Conservation (phyloP, 441 rosid species). For the Jatropha podagrica region DNA sequence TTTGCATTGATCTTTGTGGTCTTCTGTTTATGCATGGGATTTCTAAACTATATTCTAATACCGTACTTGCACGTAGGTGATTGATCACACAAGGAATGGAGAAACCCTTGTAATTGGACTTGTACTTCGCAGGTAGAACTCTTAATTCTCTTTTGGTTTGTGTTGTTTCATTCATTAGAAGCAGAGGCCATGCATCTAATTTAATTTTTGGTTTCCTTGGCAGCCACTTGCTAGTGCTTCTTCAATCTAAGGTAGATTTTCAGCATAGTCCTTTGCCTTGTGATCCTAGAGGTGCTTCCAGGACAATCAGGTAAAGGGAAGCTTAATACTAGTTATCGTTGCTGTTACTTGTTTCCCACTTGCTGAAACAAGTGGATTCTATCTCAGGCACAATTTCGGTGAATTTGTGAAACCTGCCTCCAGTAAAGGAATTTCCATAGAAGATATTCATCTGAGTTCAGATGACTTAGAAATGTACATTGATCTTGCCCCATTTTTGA, state of each 20-base stretch:
- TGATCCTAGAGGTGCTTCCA: constrained; percentile 56
- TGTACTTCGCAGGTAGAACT: constrained; percentile 80
- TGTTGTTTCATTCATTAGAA: constrained; percentile 8
- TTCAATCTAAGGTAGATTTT: constrained; percentile 91
- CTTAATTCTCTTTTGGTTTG: constrained; percentile 11
- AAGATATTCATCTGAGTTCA: constrained; percentile 74
- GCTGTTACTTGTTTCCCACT: neutral
- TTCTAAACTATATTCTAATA: constrained; percentile 20
- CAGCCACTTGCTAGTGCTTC: constrained; percentile 98
- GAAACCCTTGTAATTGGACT: constrained; percentile 92
- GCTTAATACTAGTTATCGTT: neutral
- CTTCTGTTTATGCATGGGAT: constrained; percentile 14
- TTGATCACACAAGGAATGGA: constrained; percentile 88
- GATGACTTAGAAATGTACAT: constrained; percentile 99
- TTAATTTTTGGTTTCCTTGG: constrained; percentile 29
- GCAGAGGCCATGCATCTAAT: constrained; percentile 11
- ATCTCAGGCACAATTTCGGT: constrained; percentile 77
- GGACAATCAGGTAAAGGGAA: constrained; percentile 50
- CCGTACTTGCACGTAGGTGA: constrained; percentile 49
- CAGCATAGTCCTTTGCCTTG: constrained; percentile 93
- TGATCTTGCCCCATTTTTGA: constrained; percentile 94
- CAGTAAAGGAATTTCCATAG: constrained; percentile 85
- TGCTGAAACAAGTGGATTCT: constrained; percentile 19
- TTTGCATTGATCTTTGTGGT: constrained; percentile 16
- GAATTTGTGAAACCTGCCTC: constrained; percentile 98